These are phyloP conservation scores for Multifurca ochricompacta DNA, from an alignment of 768 basidiomycete genomes.

Conservation along the genomic window DNA sequence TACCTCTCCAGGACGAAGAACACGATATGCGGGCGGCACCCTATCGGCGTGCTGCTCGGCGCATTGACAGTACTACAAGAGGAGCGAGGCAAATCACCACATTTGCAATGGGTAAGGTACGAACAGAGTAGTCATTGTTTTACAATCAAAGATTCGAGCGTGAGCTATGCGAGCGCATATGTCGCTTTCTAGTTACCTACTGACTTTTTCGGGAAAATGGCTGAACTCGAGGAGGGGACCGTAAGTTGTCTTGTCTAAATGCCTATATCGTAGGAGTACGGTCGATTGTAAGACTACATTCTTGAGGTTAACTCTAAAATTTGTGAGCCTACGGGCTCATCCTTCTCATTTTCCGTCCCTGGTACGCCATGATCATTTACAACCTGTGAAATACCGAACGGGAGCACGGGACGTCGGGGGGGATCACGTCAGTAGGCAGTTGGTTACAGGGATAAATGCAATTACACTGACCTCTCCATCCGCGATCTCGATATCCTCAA, in stretches of 20 bases:
- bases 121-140: slow-evolving; percentile 82
- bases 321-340: slow-evolving; percentile 52
- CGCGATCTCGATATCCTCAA: slow-evolving; percentile 59
- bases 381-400: slow-evolving; percentile 42
- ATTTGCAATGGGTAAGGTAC: slow-evolving; percentile 81
- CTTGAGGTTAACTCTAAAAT: slow-evolving; percentile 16
- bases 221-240: neutral
- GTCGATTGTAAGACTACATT: slow-evolving; percentile 10
- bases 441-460: neutral
- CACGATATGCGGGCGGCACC: slow-evolving; percentile 95
- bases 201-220: neutral
- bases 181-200: slow-evolving; percentile 43
- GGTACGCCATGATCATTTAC: slow-evolving; percentile 61
- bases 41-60: slow-evolving; percentile 87
- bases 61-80: slow-evolving; percentile 56
- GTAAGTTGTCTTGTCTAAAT: neutral
- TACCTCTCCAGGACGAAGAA: slow-evolving; percentile 77
- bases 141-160: slow-evolving; percentile 72
- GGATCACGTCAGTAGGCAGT: neutral
- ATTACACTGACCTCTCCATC: slow-evolving; percentile 47
- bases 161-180: slow-evolving; percentile 94
- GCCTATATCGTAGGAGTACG: neutral
- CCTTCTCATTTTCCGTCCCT: slow-evolving; percentile 53
- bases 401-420: neutral
- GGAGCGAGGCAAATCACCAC: slow-evolving; percentile 26